These are phyloP conservation scores for Colletotrichum sp. DNA, from an alignment of 2,329 filamentous ascomycete species.

Conservation along the genomic window DNA sequence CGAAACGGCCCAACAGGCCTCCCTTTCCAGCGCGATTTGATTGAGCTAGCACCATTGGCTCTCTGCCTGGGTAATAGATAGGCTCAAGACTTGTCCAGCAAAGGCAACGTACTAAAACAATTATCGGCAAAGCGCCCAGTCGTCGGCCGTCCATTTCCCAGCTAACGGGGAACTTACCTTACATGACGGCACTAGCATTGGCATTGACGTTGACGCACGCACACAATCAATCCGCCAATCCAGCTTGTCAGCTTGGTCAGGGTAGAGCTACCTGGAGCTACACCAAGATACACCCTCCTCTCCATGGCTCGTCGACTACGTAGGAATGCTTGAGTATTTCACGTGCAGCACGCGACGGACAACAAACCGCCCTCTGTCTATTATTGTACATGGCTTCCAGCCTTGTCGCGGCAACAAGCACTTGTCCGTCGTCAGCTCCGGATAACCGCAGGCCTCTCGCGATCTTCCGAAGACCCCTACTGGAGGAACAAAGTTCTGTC, in stretches of 20 bases:
- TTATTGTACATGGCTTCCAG: conserved; percentile 3
- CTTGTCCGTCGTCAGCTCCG: conserved; percentile 7
- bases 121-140: not conserved
- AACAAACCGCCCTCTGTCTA: not conserved
- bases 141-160: not conserved
- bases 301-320: not conserved
- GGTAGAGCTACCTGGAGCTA: not conserved
- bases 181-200: not conserved
- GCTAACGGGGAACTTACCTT: not conserved
- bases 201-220: conserved; percentile 15
- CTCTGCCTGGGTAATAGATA: not conserved
- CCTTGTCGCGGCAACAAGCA: conserved; percentile 8
- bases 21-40: not conserved
- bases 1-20: conserved; percentile 12
- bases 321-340: not conserved
- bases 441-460: conserved; percentile 7
- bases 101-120: not conserved
- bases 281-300: not conserved
- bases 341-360: not conserved
- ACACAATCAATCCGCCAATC: not conserved
- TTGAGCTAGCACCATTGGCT: not conserved
- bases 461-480: conserved; percentile 12
- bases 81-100: not conserved
- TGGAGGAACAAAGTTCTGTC: not conserved
- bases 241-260: not conserved